These are phyloP conservation scores for Mycena rebaudengoi DNA, from an alignment of 768 basidiomycete species.

Conservation along the genomic window DNA sequence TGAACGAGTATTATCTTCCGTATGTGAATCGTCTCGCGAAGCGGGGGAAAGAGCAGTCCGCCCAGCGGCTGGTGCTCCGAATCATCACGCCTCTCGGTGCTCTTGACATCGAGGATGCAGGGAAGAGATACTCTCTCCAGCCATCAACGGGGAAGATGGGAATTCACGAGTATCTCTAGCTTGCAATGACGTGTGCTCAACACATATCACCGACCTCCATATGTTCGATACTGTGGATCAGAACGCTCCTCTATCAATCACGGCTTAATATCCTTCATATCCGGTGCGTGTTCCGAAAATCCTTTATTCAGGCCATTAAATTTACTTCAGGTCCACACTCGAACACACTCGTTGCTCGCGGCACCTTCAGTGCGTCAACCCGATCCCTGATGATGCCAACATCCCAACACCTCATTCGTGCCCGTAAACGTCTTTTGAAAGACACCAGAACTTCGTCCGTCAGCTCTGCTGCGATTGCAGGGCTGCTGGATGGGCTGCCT, in stretches of 20 bases:
- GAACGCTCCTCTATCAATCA: not conserved
- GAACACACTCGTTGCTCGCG: not conserved
- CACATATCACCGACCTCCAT: not conserved
- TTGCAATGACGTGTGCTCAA: not conserved
- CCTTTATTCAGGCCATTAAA: too few relatives aligned
- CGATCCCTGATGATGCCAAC: not conserved
- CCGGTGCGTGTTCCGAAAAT: too few relatives aligned
- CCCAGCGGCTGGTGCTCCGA: not conserved
- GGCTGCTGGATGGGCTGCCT: not conserved
- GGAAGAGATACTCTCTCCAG: not conserved
- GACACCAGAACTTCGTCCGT: not conserved
- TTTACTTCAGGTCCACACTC: too few relatives aligned
- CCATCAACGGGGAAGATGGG: not conserved
- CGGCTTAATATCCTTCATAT: not conserved
- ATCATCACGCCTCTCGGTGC: not conserved
- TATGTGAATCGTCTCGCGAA: not conserved
- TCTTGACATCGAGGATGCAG: not conserved
- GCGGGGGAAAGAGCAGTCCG: not conserved
- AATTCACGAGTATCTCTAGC: not conserved
- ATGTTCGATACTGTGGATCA: not conserved
- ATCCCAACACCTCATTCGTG: not conserved
- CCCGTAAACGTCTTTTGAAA: not conserved
- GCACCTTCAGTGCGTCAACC: not conserved
- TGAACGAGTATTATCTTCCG: constrained; percentile 4
- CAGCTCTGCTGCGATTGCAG: not conserved